A percentile compares a stretch with the other conserved stretches of the same genome.
phyloP scores from a whole-genome alignment of 345 rosid genomes.

The Hirschfeldia incana region DNA sequence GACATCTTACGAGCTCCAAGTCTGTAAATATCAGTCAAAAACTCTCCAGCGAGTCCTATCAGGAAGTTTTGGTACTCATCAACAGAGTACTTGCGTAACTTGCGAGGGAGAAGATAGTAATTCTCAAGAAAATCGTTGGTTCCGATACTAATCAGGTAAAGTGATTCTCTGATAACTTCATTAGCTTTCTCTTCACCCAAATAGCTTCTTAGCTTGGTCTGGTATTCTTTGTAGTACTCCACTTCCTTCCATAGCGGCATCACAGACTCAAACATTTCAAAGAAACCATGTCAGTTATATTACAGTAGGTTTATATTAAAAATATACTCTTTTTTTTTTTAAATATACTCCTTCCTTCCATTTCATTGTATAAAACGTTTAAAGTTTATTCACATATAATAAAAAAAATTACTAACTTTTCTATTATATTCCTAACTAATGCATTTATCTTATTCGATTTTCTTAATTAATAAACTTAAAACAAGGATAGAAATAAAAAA shows the following conservation, averaged over 20 bases:
- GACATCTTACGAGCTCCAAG: slow-evolving; percentile 72
- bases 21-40: slow-evolving; percentile 54
- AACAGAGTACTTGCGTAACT: slow-evolving; percentile 45
- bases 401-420: too few species aligned
- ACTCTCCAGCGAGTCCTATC: slow-evolving; percentile 51
- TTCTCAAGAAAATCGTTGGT: slow-evolving; percentile 86
- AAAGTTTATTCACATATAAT: too few species aligned
- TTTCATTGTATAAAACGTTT: too few species aligned
- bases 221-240: slow-evolving; percentile 76
- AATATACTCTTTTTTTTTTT: not conserved
- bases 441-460: too few species aligned
- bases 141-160: slow-evolving; percentile 75
- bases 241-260: slow-evolving; percentile 81
- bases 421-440: too few species aligned
- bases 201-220: slow-evolving; percentile 48
- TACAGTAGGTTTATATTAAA: not conserved
- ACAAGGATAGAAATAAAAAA: too few species aligned
- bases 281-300: slow-evolving; percentile 2
- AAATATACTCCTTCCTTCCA: too few species aligned
- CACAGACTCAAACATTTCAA: slow-evolving; percentile 54
- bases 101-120: slow-evolving; percentile 52
- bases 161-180: slow-evolving; percentile 52
- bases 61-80: slow-evolving; percentile 61
- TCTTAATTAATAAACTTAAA: too few species aligned
- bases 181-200: slow-evolving; percentile 56